Base-by-base conservation (phyloP, 192 early-diverging fungal genomes). In the Piromyces finnis region DNA sequence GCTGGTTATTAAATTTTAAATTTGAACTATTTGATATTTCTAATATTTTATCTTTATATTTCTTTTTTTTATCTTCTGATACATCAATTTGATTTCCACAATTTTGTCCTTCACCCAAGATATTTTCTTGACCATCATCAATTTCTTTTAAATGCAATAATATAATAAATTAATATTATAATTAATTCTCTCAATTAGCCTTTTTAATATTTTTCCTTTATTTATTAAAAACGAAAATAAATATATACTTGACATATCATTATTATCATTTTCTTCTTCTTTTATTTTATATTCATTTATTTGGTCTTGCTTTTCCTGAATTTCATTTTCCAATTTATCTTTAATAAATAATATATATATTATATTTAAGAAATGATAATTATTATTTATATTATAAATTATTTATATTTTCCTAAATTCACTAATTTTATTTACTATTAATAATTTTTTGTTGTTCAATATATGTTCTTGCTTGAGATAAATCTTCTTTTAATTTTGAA, bases 11-110 rank as follows among this genome's bases (percentile, higher is more conserved):
- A 78, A 89, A 84, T 78, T 86, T 83, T 22, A 82, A 29, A 79
- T 88, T 89, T 22, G 90, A 87, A 36, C 89, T 88, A 14, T 78
- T 82, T 0, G 88, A 86, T 29, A 90, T 82, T 27, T 88, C 86
- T 37, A 89, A 82, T 39, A 88, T 82, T 80, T 88, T 86, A 29
- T 82, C 78, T 79, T 85, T 85, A 29, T 84, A 80, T 29, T 51
- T 78, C 5, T 79, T 30, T 30, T 85, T 84, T 35, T 78, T 82
- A 29, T 28, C 78, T 37, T 87, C 86, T 28, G 82, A 78, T 4
- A 77, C 79, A 29, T 84, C 82, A 15, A 87, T 41, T 78, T 88
- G 81, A 18, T 77, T 77, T 12, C 18, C n/a, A n/a, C n/a, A n/a
- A n/a, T n/a, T n/a, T n/a, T n/a, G n/a, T n/a, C n/a, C n/a, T n/a